Base-by-base conservation (phyloP, 1,284 basidiomycete genomes). In the Leccinum angustisporum region DNA sequence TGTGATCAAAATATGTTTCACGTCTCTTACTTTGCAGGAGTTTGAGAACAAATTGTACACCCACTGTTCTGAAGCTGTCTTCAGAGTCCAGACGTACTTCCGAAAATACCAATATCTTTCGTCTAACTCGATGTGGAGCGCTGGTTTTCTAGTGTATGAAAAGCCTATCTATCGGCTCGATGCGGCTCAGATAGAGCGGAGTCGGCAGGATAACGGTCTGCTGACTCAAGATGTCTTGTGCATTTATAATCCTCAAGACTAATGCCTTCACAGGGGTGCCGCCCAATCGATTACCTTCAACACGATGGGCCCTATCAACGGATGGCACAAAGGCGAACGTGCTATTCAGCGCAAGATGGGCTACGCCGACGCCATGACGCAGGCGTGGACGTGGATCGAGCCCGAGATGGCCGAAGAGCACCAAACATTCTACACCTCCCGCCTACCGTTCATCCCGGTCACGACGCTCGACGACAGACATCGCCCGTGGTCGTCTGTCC, bases 321-420 rank as follows among this genome's bases (percentile, higher is more conserved):
- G 78, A 52, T 80, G 79, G 78, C 79, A 80, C 65, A 69, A 67
- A 14, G 79, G 78, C 57, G 78, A 80, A 65, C 66, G 59, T 3
- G 60, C 71, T 18, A 73, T 80, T 2, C 79, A 78, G 33, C 55
- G 58, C 33, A 69, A 72, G 58, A 69, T 80, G 46, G 70, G 68
- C 10, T 71, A 67, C 18, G 69, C 67, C 7, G 68, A 61, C 1
- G 61, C 58, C 25, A 71, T 77, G 63, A 57, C 68, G 27, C 59
- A 68, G 40, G 67, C 66, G 5, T 80, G 73, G 71, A 68, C 68
- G 10, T 61, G 58, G 64, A 76, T 80, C 59, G 56, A 69, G 4
- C 65, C 66, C 14, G 70, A 71, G 56, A 72, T 80, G 68, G 66
- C 71, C n/a, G 72, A 77, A 58, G 63, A 80, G 60, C 53, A 80